Base-by-base conservation (phyloP, 345 rosid species). In the Gossypium ekmanianum region DNA sequence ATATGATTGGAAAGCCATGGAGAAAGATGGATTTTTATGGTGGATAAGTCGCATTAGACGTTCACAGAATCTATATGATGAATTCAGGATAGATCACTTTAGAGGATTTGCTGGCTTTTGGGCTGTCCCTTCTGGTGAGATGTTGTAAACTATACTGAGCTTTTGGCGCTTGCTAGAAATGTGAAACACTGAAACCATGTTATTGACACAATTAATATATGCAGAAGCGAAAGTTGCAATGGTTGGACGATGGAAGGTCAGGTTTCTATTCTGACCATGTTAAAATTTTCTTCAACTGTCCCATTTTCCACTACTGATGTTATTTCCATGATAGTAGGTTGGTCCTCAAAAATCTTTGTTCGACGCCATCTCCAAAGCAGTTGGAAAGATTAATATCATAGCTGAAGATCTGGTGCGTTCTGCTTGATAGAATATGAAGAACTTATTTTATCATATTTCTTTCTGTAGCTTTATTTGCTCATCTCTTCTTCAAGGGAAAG, bases 91-190 rank as follows among this genome's bases (percentile, higher is more conserved):
- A 52, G 98, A 94, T 74, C 98, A 92, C 80, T 94, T 94, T 84
- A 88, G 97, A 90, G 98, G 97, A 80, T 91, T 94, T 85, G 90
- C 97, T 74, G 98, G 98, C 56, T 94, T 77, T 84, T 94, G 98
- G 98, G 95, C 97, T 55, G 92, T 92, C 68, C 86, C 91, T 75
- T 87, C 97, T 68, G 97, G 98, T 94, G 79, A 87, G 91, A 77
- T 9, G 54, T 56, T 70, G 52, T 73, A 71, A 71, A 76, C 72
- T 56, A 18, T 62, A 71, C 61, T 64, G 71, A 68, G 22, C 27
- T 17, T 16, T 20, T 77, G 69, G 45, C 22, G 51, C 43, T 65
- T 77, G 20, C 55, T 69, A 57, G 55, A 62, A 14, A 50, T 29
- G 24, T 71, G 16, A 78, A 67, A 26, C 26, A n/a, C 62, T 75